phyloP scores from a whole-genome alignment of 1,139 yeast genomes.

The Scheffersomyces quercinus region DNA sequence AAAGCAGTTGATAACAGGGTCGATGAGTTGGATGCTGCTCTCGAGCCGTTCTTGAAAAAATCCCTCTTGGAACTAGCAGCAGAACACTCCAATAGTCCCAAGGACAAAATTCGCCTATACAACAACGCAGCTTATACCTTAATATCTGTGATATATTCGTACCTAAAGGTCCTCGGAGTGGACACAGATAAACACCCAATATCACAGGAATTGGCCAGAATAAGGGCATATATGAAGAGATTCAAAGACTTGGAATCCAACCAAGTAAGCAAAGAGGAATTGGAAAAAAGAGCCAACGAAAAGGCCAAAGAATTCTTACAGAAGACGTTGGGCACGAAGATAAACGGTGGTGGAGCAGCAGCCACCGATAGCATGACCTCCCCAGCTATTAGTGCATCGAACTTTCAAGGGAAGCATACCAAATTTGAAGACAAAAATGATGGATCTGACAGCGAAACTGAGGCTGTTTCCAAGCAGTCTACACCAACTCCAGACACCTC shows the following conservation, averaged over 20 bases:
- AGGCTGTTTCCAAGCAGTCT: not conserved
- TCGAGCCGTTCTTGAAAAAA: constrained; percentile 37
- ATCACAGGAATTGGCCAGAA: constrained; percentile 68
- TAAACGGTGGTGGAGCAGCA: constrained; percentile 33
- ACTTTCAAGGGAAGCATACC: constrained; percentile 62
- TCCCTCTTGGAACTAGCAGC: constrained; percentile 35
- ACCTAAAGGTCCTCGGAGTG: constrained; percentile 60
- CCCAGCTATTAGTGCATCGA: constrained; percentile 61
- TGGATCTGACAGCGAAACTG: constrained; percentile 3
- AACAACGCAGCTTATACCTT: constrained; percentile 47
- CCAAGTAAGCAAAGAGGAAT: constrained; percentile 16
- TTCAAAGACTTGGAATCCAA: constrained; percentile 45
- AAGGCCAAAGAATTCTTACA: constrained; percentile 46
- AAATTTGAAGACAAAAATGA: constrained; percentile 38
- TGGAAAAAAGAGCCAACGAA: constrained; percentile 26
- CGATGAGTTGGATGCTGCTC: constrained; percentile 26
- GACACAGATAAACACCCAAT: constrained; percentile 62
- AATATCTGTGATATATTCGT: constrained; percentile 52
- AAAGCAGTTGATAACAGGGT: constrained; percentile 31
- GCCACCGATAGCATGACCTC: constrained; percentile 23
- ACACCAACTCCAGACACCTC: not conserved
- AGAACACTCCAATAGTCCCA: constrained; percentile 20
- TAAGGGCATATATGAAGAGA: constrained; percentile 67
- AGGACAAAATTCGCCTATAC: constrained; percentile 37
- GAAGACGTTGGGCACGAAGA: constrained; percentile 43